phyloP scores from a whole-genome alignment of 768 basidiomycete genomes.

The Pleurotus citrinopileatus region DNA sequence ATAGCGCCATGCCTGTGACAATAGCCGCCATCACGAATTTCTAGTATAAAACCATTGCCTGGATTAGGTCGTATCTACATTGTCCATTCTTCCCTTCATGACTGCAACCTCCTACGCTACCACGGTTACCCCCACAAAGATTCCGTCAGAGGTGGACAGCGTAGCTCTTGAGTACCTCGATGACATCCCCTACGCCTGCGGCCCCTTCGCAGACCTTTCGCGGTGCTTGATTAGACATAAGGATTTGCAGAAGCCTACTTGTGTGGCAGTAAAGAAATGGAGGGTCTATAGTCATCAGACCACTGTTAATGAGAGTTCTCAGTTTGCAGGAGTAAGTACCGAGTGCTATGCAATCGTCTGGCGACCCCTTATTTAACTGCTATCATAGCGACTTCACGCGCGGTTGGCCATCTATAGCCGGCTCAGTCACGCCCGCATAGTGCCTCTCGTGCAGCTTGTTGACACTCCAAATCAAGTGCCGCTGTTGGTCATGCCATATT shows the following conservation, averaged over 20 bases:
- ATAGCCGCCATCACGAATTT: too few species aligned
- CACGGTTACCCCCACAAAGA: background rate
- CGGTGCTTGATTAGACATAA: background rate
- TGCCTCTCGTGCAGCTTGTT: background rate
- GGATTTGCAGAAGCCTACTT: background rate
- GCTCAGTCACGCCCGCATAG: background rate
- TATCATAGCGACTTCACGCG: background rate
- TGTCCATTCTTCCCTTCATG: background rate
- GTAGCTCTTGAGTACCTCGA: background rate
- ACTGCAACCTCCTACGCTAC: too few species aligned
- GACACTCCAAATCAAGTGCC: background rate
- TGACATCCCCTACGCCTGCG: constrained; percentile 3
- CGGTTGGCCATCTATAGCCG: background rate
- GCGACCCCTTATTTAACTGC: too few species aligned
- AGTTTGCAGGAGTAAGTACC: background rate
- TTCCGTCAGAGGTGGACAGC: background rate
- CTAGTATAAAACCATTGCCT: too few species aligned
- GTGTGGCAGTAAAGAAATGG: constrained; percentile 3
- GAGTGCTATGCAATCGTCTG: background rate
- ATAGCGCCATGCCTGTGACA: too few species aligned
- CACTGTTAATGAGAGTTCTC: background rate
- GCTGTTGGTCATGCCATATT: background rate
- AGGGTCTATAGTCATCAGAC: background rate
- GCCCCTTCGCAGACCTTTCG: background rate
- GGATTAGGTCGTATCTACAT: too few species aligned